These are phyloP conservation scores for Serendipita indica DNA, from an alignment of 768 basidiomycete species.

Conservation along the genomic window DNA sequence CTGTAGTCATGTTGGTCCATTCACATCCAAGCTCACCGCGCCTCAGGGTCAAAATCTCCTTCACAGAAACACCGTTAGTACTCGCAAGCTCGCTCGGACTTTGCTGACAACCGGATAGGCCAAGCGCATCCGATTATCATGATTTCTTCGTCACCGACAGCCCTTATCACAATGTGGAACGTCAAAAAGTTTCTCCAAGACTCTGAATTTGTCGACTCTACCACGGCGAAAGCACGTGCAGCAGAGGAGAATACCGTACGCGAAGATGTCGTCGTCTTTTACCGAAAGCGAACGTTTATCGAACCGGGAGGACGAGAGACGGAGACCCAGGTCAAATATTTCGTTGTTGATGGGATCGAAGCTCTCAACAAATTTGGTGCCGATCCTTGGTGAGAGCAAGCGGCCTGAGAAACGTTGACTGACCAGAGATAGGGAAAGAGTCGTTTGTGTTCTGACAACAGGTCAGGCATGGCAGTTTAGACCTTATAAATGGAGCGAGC, in stretches of 20 bases:
- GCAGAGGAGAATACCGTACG: slow-evolving; percentile 57
- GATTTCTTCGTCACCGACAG: slow-evolving; percentile 89
- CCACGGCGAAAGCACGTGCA: slow-evolving; percentile 29
- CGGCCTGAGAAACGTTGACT: too few relatives aligned
- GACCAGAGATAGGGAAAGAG: slow-evolving; percentile 59
- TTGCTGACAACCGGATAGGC: slow-evolving; percentile 25
- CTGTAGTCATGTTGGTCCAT: slow-evolving; percentile 19
- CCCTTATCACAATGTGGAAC: slow-evolving; percentile 95
- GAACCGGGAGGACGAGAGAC: slow-evolving; percentile 50
- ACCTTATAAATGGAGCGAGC: slow-evolving; percentile 94
- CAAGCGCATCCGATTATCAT: slow-evolving; percentile 88
- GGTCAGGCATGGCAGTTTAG: slow-evolving; percentile 98
- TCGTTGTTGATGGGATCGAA: slow-evolving; percentile 84
- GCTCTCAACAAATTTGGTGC: slow-evolving; percentile 82
- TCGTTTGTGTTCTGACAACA: slow-evolving; percentile 95
- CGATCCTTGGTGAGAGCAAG: slow-evolving; percentile 58
- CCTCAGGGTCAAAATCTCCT: slow-evolving; percentile 40
- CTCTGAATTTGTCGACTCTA: slow-evolving; percentile 39
- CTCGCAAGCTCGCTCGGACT: neutral
- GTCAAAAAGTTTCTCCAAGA: slow-evolving; percentile 90
- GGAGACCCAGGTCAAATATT: slow-evolving; percentile 41
- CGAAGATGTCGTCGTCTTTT: slow-evolving; percentile 79
- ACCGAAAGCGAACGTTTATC: slow-evolving; percentile 63
- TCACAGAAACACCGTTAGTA: slow-evolving; percentile 56
- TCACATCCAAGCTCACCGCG: slow-evolving; percentile 7